Conservation (phyloP, 2,329 filamentous ascomycete species). For the Ophiocordyceps camponoti-rufipedis region DNA sequence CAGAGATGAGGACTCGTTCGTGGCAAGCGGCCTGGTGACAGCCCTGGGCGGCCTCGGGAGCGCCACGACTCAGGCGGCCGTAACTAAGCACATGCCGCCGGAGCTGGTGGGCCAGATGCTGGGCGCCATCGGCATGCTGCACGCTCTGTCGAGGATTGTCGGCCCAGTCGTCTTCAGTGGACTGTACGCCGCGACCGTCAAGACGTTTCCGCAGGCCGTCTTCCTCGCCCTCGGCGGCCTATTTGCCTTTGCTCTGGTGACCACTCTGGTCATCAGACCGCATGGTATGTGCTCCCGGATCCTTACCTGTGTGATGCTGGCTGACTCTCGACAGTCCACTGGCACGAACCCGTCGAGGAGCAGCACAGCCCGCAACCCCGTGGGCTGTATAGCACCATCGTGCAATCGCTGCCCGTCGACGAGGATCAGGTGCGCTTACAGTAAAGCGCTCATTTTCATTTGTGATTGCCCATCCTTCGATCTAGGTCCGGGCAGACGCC, state of each 20-base stretch:
- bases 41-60: conserved; percentile 70
- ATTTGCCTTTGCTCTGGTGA: conserved; percentile 47
- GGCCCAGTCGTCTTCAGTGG: conserved; percentile 72
- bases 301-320: background rate
- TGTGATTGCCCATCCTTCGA: too few relatives aligned
- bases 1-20: conserved; percentile 43
- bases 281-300: conserved; percentile 39
- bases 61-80: conserved; percentile 63
- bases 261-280: conserved; percentile 54
- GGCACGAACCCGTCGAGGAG: conserved; percentile 8
- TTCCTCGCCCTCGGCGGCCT: conserved; percentile 56
- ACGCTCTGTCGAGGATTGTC: conserved; percentile 62
- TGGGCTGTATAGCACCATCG: conserved; percentile 2
- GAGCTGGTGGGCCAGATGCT: conserved; percentile 74
- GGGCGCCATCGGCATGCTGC: conserved; percentile 70
- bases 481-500: background rate
- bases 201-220: conserved; percentile 59
- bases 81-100: conserved; percentile 81
- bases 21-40: conserved; percentile 52
- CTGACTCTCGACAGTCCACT: conserved; percentile 11
- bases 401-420: conserved; percentile 6
- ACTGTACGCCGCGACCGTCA: conserved; percentile 69
- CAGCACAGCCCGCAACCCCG: conserved; percentile 12
- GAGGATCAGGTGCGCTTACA: conserved; percentile 12
- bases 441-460: background rate